A percentile compares a stretch with the other conserved stretches of the same genome.
phyloP scores from a whole-genome alignment of 164 flowering plant genomes.

The Macadamia integrifolia region DNA sequence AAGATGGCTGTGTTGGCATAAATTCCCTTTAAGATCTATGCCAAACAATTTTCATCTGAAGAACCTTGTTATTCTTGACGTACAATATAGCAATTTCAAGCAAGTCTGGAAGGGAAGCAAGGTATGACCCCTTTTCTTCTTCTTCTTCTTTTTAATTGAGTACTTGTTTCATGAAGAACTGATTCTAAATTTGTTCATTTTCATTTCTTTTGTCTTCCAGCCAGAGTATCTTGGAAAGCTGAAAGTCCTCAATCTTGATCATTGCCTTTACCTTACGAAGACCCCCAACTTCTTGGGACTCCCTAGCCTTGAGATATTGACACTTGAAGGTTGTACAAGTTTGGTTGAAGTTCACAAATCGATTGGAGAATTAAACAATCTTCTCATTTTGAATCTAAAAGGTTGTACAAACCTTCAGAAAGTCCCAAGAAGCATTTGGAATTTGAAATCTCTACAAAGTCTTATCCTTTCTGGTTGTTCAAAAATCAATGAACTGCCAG shows the following conservation, averaged over 20 bases:
- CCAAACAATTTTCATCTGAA: conserved; percentile 9
- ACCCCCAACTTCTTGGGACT: too few species aligned
- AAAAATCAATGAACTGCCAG: conserved; percentile 9
- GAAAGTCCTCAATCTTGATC: too few species aligned
- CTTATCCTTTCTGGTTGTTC: conserved; percentile 14
- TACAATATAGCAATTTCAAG: conserved; percentile 12
- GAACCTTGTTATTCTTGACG: conserved; percentile 13
- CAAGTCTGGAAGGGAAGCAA: neutral
- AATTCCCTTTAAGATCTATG: conserved; percentile 8
- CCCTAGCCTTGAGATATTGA: neutral
- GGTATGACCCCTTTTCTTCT: neutral
- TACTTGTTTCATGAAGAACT: neutral
- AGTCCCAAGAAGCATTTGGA: conserved; percentile 5
- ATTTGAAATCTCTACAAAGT: neutral
- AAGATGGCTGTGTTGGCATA: conserved; percentile 18
- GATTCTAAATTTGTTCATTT: too few species aligned
- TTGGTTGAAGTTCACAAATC: conserved; percentile 9
- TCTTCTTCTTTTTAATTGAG: neutral
- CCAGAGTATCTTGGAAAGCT: too few species aligned
- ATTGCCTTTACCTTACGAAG: too few species aligned
- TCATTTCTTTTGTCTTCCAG: neutral
- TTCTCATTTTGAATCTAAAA: conserved; percentile 2
- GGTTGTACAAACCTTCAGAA: conserved; percentile 2
- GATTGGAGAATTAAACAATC: neutral
- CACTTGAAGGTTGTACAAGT: conserved; percentile 13